Conservation (phyloP, 805 yeast species). For the Phaffomyces opuntiae region DNA sequence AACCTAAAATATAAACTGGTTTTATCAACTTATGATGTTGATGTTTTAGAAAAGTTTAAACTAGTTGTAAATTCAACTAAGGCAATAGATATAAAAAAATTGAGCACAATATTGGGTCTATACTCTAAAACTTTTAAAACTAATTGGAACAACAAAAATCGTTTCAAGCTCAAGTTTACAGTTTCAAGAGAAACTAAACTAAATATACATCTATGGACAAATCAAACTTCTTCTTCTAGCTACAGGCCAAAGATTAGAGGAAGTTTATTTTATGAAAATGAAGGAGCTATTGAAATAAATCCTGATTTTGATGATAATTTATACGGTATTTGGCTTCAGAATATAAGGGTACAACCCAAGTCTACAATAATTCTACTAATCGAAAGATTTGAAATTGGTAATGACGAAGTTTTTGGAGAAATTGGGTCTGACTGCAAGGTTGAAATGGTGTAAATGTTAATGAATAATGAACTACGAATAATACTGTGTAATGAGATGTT, state of each 20-base stretch:
- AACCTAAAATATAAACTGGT: slow-evolving; percentile 39
- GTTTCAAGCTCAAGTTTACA: slow-evolving; percentile 29
- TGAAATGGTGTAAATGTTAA: background rate
- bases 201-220: slow-evolving; percentile 15
- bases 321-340: slow-evolving; percentile 34
- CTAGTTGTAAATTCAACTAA: slow-evolving; percentile 25
- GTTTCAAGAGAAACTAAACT: slow-evolving; percentile 15
- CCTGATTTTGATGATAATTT: slow-evolving; percentile 33
- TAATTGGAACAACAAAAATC: slow-evolving; percentile 34
- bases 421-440: slow-evolving; percentile 28
- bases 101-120: slow-evolving; percentile 29
- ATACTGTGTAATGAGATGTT: no score
- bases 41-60: slow-evolving; percentile 24
- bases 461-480: no score
- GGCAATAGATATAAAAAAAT: slow-evolving; percentile 9
- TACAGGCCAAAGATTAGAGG: slow-evolving; percentile 43
- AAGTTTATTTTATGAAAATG: slow-evolving; percentile 36
- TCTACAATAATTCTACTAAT: slow-evolving; percentile 32
- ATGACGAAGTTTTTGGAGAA: slow-evolving; percentile 31
- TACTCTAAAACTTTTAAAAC: slow-evolving; percentile 24
- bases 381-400: slow-evolving; percentile 45
- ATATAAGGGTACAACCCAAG: slow-evolving; percentile 10
- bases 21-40: slow-evolving; percentile 37
- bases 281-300: slow-evolving; percentile 37
- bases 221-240: slow-evolving; percentile 4